Base-by-base conservation (phyloP, 345 rosid genomes). In the Linum trigynum region DNA sequence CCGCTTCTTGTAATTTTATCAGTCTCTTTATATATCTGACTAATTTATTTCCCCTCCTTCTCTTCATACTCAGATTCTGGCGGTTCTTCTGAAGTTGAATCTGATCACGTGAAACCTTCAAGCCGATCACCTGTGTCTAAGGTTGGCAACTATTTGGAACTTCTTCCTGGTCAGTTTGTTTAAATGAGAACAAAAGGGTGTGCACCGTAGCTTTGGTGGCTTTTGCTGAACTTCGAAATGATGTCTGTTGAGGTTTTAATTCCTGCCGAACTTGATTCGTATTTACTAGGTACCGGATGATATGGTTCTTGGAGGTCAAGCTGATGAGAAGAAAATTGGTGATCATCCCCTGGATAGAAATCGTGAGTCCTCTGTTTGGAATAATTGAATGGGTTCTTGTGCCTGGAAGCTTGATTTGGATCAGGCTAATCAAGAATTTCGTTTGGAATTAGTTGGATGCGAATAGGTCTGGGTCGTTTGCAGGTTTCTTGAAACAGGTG, bases 1-100 rank as follows among this genome's bases (percentile, higher is more conserved):
- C 14, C 23, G 12, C 40, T 35, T 8, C 35, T 35, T 51, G 35
- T 5, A 39, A 32, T 16, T 40, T 17, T 32, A 39, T 16, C 57
- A 39, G 4, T 7, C 57, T 41, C 16, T 56, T 23, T 9, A 11
- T 45, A 9, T 60, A 67, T 8, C 17, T 67, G 70, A 16, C 65
- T 6, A 15, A n/a, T 14, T 41, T 0, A 7, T 45, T 38, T 66
- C 16, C 51, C 61, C 57, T 62, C 53, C 12, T 14, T 57, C 62
- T 65, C 71, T 67, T 35, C 82, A 84, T 96, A 75, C 77, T 82
- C 90, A 38, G 95, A 81, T 15, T 74, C 85, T 64, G 75, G 80
- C 65, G 72, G 84, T 73, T 81, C 80, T 57, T 76, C 89, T 59
- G 89, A 85, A 55, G 79, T 82, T 77, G 90, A 75, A 68, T 73